Base-by-base conservation (phyloP, 352 stramenopile genomes). In the Blastocystis sp. region DNA sequence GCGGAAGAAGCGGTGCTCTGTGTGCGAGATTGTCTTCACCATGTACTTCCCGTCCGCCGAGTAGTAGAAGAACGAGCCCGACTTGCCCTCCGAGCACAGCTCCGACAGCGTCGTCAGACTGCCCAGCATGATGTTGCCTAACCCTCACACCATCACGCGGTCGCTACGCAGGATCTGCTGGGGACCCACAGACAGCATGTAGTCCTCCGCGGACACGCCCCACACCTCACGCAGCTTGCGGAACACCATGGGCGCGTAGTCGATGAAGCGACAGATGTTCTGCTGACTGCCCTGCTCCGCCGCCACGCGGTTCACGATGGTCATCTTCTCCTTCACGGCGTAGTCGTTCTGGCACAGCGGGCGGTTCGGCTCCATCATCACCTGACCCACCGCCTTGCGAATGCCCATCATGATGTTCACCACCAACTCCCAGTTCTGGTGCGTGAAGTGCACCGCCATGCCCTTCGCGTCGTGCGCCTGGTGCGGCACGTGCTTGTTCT, bases 51-150 rank as follows among this genome's bases (percentile, higher is more conserved):
- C 94, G 91, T 99, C 96, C 90, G 97, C 94, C 9, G 95, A 98
- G 89, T 98, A 99, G 90, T 98, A 99, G 92, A 99, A 99, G 91
- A 98, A 99, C 89, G 98, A 95, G 3, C 96, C 96, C 90, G 94
- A 98, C 91, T 99, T 98, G 38, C 89, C 88, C 64, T 91, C 89
- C 14, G 89, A 90, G n/a, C 80, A 89, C 21, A 90, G 65, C 45
- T 91, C 89, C 4, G 88, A 70, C 2, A 91, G 82, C 4, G 89
- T 90, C 11, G 89, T 89, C 38, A 89, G 68, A 28, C 66, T 87
- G 10, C 89, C 89, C 14, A 91, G 59, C 76, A 91, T 89, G 52
- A 91, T 63, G 60, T 89, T 89, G 21, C 59, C 70, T 60, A 89
- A 70, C 6, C 48, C 70, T 66, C 43, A 38, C 38, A 60, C 6